These are phyloP conservation scores for Metarhizium anisopliae DNA, from an alignment of 2,329 filamentous ascomycete species.

Conservation along the genomic window DNA sequence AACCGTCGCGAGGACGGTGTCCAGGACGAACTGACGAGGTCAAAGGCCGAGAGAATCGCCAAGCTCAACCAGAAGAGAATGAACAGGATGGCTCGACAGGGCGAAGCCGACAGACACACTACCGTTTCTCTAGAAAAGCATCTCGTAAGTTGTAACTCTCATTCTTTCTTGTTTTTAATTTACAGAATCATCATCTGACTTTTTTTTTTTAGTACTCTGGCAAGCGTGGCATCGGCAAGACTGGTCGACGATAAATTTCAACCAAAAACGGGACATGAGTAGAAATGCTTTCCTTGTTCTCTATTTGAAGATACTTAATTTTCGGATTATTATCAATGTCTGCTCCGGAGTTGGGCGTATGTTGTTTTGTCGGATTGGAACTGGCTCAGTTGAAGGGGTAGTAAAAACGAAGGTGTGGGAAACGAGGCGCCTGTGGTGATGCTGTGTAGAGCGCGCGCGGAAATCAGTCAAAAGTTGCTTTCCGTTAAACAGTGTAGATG, in stretches of 20 bases:
- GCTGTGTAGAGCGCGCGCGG: background rate
- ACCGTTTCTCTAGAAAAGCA: constrained; percentile 79
- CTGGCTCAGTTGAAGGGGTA: background rate
- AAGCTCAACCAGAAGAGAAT: constrained; percentile 96
- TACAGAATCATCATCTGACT: constrained; percentile 18
- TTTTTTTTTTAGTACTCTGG: constrained; percentile 58
- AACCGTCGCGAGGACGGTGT: constrained; percentile 75
- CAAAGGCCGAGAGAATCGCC: constrained; percentile 75
- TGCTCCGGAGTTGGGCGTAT: constrained; percentile 23
- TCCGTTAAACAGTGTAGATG: background rate
- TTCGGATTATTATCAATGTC: constrained; percentile 13
- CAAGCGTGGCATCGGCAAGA: constrained; percentile 92
- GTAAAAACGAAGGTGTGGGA: background rate
- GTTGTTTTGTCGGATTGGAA: background rate
- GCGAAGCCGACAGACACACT: constrained; percentile 90
- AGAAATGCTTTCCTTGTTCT: background rate
- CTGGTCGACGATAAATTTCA: constrained; percentile 53
- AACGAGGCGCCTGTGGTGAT: background rate
- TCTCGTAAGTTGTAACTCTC: constrained; percentile 53
- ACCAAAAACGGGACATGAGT: background rate
- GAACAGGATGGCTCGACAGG: constrained; percentile 95
- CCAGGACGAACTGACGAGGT: constrained; percentile 52
- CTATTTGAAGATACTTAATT: constrained; percentile 10
- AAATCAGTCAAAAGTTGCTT: background rate
- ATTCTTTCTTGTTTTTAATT: constrained; percentile 1